Evolutionary conservation across 805 yeast genomes (phyloP).

Genomic region (Lipomyces oligophaga): DNA sequence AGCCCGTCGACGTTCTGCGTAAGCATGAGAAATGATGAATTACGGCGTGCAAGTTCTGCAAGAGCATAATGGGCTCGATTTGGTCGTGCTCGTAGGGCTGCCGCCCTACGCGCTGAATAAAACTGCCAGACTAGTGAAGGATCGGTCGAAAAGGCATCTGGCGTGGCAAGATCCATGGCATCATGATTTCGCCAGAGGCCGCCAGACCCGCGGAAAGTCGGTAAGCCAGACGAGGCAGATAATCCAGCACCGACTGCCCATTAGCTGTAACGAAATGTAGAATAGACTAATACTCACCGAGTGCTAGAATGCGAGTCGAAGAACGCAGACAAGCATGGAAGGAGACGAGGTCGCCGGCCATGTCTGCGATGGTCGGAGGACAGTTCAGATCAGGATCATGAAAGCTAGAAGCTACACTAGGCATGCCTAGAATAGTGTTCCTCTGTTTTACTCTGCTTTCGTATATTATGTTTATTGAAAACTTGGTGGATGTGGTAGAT

Average conservation of each 20-base stretch:
- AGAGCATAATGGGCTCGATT: constrained; percentile 70
- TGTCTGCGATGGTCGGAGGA: constrained; percentile 8
- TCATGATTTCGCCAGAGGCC: constrained; percentile 77
- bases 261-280: background rate
- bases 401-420: no score
- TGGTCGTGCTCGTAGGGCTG: constrained; percentile 65
- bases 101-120: constrained; percentile 63
- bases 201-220: constrained; percentile 66
- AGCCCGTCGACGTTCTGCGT: constrained; percentile 72
- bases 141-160: constrained; percentile 79
- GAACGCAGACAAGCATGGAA: constrained; percentile 38
- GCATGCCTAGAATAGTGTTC: no score
- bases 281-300: constrained; percentile 27
- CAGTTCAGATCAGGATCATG: no score
- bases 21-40: constrained; percentile 54
- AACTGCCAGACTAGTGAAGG: constrained; percentile 88
- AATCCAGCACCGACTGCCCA: constrained; percentile 65
- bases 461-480: no score
- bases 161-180: constrained; percentile 82
- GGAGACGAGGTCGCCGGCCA: constrained; percentile 30
- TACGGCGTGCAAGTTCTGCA: constrained; percentile 53
- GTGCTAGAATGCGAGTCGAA: constrained; percentile 38
- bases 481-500: no score
- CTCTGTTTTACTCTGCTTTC: no score
- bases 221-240: constrained; percentile 71